Conservation (phyloP, 2,329 filamentous ascomycete species). For the Decorospora gaudefroyi region DNA sequence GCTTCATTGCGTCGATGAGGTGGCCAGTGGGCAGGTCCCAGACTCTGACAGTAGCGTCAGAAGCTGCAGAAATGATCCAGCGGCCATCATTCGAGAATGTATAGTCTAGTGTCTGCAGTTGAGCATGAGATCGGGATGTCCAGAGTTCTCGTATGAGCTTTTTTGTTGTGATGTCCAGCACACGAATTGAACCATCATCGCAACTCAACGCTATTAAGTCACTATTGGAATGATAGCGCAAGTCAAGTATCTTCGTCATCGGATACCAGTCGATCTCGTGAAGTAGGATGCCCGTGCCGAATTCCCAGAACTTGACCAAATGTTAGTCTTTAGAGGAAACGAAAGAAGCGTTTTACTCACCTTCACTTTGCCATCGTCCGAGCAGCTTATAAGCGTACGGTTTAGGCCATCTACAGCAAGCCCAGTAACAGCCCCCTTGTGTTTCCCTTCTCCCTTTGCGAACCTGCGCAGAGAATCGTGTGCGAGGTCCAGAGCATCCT, state of each 20-base stretch:
- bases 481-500: constrained; percentile 44
- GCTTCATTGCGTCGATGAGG: constrained; percentile 86
- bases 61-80: constrained; percentile 88
- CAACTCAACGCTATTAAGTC: constrained; percentile 88
- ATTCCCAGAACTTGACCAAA: constrained; percentile 78
- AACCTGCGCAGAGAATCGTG: constrained; percentile 44
- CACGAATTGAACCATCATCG: constrained; percentile 82
- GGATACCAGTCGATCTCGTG: constrained; percentile 83
- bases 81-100: constrained; percentile 87
- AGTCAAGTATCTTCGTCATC: constrained; percentile 73
- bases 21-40: constrained; percentile 98
- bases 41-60: constrained; percentile 77
- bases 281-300: constrained; percentile 76
- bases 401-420: constrained; percentile 89
- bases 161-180: constrained; percentile 88
- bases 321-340: constrained; percentile 19
- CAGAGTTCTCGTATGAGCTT: constrained; percentile 92
- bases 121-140: constrained; percentile 59
- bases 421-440: constrained; percentile 82
- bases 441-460: constrained; percentile 66
- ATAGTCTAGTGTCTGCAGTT: constrained; percentile 48
- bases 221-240: constrained; percentile 79
- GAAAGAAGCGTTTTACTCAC: constrained; percentile 33
- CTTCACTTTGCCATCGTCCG: constrained; percentile 88
- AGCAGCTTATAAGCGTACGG: constrained; percentile 80